Percentiles rank a stretch among this genome's conserved stretches.
Evolutionary conservation across 768 basidiomycete species (phyloP).

Genomic region (Hypholoma sublateritium): DNA sequence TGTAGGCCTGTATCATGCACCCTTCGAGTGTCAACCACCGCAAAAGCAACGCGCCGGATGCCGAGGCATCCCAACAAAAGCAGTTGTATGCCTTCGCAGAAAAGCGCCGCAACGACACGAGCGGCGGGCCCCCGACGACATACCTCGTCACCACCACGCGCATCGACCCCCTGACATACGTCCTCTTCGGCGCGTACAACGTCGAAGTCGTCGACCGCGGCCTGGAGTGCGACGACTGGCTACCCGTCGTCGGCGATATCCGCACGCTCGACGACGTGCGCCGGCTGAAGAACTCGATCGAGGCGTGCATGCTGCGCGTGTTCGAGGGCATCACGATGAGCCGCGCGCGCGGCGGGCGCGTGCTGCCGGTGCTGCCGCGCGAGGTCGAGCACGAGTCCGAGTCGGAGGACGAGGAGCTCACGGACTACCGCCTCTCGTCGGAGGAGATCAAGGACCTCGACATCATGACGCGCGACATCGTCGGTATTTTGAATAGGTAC

Average conservation of each 20-base stretch:
- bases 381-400: constrained; percentile 57
- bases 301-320: constrained; percentile 83
- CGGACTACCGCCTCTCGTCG: constrained; percentile 55
- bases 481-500: constrained; percentile 70
- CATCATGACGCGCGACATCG: constrained; percentile 69
- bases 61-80: constrained; percentile 46
- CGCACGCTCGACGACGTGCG: constrained; percentile 82
- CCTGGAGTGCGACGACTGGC: constrained; percentile 87
- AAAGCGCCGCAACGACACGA: constrained; percentile 71
- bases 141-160: constrained; percentile 80
- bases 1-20: constrained; percentile 75
- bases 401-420: constrained; percentile 46
- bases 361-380: constrained; percentile 35
- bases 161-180: constrained; percentile 84
- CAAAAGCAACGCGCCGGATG: constrained; percentile 41
- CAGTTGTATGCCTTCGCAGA: constrained; percentile 82
- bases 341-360: constrained; percentile 30
- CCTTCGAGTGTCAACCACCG: constrained; percentile 84
- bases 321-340: constrained; percentile 78
- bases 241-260: constrained; percentile 76
- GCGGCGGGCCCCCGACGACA: constrained; percentile 51
- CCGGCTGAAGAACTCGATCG: constrained; percentile 75
- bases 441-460: constrained; percentile 79
- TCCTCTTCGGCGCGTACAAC: constrained; percentile 87
- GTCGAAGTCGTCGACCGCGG: constrained; percentile 70